A percentile compares a stretch with the other conserved stretches of the same genome.
Evolutionary conservation across 202 grass and related monocot genomes (phyloP).

Genomic region (Hordeum pubiflorum): DNA sequence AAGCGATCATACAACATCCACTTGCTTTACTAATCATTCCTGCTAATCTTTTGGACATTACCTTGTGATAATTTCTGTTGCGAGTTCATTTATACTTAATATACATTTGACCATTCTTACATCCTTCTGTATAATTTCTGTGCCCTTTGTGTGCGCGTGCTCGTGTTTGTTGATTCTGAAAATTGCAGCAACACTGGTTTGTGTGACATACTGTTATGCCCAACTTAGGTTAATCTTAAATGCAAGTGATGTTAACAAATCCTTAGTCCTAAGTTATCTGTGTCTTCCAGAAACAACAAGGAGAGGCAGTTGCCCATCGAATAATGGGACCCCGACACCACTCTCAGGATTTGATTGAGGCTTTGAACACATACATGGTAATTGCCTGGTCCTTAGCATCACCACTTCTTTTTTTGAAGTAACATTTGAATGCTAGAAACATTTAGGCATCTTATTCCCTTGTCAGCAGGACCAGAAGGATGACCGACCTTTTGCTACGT

Average conservation of each 20-base stretch:
- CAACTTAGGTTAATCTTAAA: neutral
- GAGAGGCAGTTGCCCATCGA: constrained; percentile 55
- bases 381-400: constrained; percentile 12
- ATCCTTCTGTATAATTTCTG: neutral
- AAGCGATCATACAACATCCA: neutral
- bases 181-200: neutral
- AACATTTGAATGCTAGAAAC: neutral
- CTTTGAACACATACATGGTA: constrained; percentile 66
- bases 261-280: constrained; percentile 1
- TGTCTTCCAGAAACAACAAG: constrained; percentile 52
- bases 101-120: neutral
- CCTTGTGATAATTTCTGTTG: neutral
- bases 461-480: constrained; percentile 56
- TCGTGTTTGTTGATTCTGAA: neutral
- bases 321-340: constrained; percentile 76
- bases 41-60: too few relatives aligned
- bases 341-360: constrained; percentile 60
- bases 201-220: neutral
- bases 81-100: neutral
- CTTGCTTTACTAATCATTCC: neutral
- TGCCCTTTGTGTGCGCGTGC: neutral
- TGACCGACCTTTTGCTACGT: constrained; percentile 46
- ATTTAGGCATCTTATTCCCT: constrained; percentile 27
- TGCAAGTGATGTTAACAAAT: neutral
- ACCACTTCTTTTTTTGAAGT: constrained; percentile 6